Percentiles rank a stretch among this genome's conserved stretches.
These are phyloP conservation scores for Colletotrichum godetiae DNA, from an alignment of 2,329 filamentous ascomycete species.

Conservation along the genomic window DNA sequence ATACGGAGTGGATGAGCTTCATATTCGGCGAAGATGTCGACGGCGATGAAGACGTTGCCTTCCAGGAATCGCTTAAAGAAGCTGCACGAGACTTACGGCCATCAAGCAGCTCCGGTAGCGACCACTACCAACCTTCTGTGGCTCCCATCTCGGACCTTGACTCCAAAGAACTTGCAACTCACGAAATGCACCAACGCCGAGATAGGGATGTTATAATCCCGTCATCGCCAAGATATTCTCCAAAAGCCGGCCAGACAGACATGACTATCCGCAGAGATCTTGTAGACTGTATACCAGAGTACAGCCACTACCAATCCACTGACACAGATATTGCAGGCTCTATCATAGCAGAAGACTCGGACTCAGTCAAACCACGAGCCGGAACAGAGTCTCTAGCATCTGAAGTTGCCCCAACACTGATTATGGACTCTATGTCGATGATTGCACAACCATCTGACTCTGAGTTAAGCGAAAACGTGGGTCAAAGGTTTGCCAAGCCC, in stretches of 20 bases:
- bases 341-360: neutral
- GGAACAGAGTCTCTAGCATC: neutral
- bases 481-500: conserved; percentile 25
- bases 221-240: neutral
- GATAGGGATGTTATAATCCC: neutral
- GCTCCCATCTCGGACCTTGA: neutral
- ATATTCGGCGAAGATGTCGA: conserved; percentile 22
- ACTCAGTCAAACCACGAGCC: neutral
- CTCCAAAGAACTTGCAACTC: neutral
- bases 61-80: conserved; percentile 22
- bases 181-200: neutral
- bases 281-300: neutral
- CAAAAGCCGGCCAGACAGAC: neutral
- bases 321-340: neutral
- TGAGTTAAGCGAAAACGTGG: neutral
- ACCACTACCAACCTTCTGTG: no score
- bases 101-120: neutral
- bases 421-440: conserved; percentile 9
- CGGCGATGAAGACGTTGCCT: neutral
- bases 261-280: neutral
- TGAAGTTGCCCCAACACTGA: conserved; percentile 10
- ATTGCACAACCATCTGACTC: conserved; percentile 16
- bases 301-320: neutral
- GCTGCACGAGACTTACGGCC: conserved; percentile 14
- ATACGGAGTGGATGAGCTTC: conserved; percentile 30